Base-by-base conservation (phyloP, 768 basidiomycete genomes). In the Calocera viscosa region DNA sequence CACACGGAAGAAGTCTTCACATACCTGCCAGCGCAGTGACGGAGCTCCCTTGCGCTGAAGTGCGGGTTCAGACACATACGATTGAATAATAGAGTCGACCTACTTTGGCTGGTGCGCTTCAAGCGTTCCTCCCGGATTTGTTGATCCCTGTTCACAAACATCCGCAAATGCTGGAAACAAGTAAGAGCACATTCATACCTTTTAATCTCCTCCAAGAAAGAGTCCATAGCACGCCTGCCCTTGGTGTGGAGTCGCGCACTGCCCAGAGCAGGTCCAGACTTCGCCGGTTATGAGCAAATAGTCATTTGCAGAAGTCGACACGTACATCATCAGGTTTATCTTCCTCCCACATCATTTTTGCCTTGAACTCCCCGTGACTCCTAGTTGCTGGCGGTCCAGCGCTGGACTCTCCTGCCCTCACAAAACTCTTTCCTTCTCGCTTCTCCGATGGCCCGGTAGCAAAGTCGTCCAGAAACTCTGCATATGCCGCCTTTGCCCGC, bases 201-300 rank as follows among this genome's bases (percentile, higher is more conserved):
- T 78, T 98, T 98, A 68, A 99, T 91, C 78, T 99, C 94, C 72
- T 96, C 94, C 64, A 99, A 79, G 74, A 98, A 99, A 1, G 87
- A 77, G 76, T 97, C 94, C 92, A 98, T 98, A 0, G 90, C 92
- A 64, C 95, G 85, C 75, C 92, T 96, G 1, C 96, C 96, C 75
- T 92, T 96, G 0, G 90, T 87, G 74, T 86, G 92, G 0, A 86
- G 82, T 3, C 75, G 78, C 67, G 72, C 73, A 26, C 75, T 68
- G 16, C 79, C 71, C 0, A 83, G 79, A 2, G 87, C 84, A 26
- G 90, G 86, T n/a, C 83, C 82, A 0, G 82, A 80, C 82, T 87
- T 64, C 64, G 49, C 69, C 1, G 64, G 49, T 30, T 65, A 64
- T 26, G 43, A 63, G 17, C 24, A 63, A 53, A 8, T 38, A 39